phyloP scores from a whole-genome alignment of 2,329 filamentous ascomycete genomes.

The Thermothelomyces thermophilus region DNA sequence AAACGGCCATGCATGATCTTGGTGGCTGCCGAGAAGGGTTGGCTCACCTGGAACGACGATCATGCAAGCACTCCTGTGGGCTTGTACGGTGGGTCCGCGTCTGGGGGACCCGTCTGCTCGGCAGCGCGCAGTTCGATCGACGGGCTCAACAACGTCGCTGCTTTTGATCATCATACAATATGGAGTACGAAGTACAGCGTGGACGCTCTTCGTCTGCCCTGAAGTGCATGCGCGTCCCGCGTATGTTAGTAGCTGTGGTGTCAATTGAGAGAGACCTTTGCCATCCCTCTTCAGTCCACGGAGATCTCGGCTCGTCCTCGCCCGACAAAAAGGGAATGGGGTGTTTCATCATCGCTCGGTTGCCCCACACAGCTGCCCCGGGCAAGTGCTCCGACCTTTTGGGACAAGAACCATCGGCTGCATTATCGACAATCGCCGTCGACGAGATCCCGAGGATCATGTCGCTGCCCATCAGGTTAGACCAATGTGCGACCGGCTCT shows the following conservation, averaged over 20 bases:
- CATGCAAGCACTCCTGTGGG: constrained; percentile 7
- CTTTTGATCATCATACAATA: background rate
- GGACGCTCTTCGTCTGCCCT: too few relatives aligned
- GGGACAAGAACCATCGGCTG: background rate
- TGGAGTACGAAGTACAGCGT: too few relatives aligned
- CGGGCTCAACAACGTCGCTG: background rate
- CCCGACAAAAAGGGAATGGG: background rate
- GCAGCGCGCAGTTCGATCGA: background rate
- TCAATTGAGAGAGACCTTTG: too few relatives aligned
- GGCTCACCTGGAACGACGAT: constrained; percentile 14
- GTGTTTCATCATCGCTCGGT: constrained; percentile 11
- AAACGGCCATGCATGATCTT: background rate
- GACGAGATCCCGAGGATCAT: background rate
- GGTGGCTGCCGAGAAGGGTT: too few relatives aligned
- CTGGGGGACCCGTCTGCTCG: background rate
- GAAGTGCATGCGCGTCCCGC: too few relatives aligned
- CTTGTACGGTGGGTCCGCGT: background rate
- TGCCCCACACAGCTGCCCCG: background rate
- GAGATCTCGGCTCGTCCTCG: background rate
- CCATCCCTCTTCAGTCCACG: too few relatives aligned
- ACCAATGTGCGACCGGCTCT: constrained; percentile 1
- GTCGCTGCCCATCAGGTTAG: background rate
- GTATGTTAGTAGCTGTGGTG: too few relatives aligned
- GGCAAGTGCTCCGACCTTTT: background rate
- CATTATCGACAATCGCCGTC: background rate